Conservation (phyloP, 441 rosid genomes). For the Gossypium lobatum region DNA sequence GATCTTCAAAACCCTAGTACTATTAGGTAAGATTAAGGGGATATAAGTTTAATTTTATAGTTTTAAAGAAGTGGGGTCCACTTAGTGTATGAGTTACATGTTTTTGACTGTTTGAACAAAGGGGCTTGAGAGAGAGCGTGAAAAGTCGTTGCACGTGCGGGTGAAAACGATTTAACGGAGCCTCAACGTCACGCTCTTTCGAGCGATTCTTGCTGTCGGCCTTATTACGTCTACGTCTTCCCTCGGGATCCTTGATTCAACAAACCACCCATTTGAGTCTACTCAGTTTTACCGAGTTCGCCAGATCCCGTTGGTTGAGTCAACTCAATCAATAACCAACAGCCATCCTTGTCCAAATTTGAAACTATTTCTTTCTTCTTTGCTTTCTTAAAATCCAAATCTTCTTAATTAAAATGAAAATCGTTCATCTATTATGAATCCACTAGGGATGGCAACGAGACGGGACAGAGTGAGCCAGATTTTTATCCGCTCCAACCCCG, state of each 20-base stretch:
- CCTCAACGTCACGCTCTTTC: conserved; percentile 13
- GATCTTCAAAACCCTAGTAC: too few relatives aligned
- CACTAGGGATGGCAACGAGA: too few relatives aligned
- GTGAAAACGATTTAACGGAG: conserved; percentile 11
- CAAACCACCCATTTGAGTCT: neutral
- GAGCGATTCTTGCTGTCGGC: conserved; percentile 3
- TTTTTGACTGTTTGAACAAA: neutral
- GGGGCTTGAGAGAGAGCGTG: neutral
- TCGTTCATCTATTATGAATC: too few relatives aligned
- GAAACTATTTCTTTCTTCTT: neutral
- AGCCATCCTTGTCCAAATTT: neutral
- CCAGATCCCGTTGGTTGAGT: neutral
- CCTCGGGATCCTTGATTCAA: neutral
- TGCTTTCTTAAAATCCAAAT: too few relatives aligned
- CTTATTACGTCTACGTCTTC: neutral
- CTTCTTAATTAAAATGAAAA: too few relatives aligned
- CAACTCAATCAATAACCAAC: neutral
- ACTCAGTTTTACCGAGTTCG: neutral
- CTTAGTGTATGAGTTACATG: too few relatives aligned
- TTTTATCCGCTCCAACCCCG: too few relatives aligned
- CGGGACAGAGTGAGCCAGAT: too few relatives aligned
- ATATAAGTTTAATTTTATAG: too few relatives aligned
- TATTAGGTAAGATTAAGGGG: too few relatives aligned
- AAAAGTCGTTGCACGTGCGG: conserved; percentile 13
- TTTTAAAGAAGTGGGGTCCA: too few relatives aligned